Evolutionary conservation across 2,329 filamentous ascomycete genomes (phyloP), one percentile per base, ranked within the genome.

Genomic region (Xylariales sp.): DNA sequence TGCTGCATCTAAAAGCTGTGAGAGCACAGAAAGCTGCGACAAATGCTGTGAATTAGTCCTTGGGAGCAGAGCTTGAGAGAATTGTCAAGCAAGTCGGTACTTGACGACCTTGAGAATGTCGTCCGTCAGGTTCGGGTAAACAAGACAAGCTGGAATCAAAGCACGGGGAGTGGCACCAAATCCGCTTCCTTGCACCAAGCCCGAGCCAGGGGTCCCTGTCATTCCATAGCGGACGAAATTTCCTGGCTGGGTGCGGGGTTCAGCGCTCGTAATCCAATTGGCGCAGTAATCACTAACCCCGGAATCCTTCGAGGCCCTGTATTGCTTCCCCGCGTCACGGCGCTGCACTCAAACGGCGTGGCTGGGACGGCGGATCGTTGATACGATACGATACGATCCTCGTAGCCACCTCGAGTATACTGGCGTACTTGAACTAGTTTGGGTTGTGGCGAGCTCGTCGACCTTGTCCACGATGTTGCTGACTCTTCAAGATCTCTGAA

Each of bases 201-300:
- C 6, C 29, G 16, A 6, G 20, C 12, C 16, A 22, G 33, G 33
- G 2, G 19, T 35, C 11, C 33, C n/a, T 5, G 16, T 24, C 35
- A 38, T 38, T 21, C 35, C 25, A 38, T 11, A 33, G 20, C 31
- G 20, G 20, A 24, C 22, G 16, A 15, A 19, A 24, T 38, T 24
- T 21, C 21, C 35, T 25, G 21, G 25, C 28, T 38, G 11, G 8
- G 28, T 38, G 35, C 35, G 35, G 35, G 35, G 35, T 38, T 38
- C 12, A 18, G 19, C 22, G 22, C 35, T 38, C 7, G n/a, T 10
- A 27, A 27, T 38, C 35, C 14, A 16, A 38, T 38, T 38, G 35
- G 35, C 35, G 35, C 35, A 38, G 35, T 38, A 25, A 38, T 38
- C 12, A n/a, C n/a, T n/a, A n/a, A n/a, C n/a, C n/a, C n/a, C n/a